Evolutionary conservation across 495 filamentous ascomycete genomes (phyloP), one percentile per base, ranked within the genome.

Genomic region (Aspergillus heteromorphus): DNA sequence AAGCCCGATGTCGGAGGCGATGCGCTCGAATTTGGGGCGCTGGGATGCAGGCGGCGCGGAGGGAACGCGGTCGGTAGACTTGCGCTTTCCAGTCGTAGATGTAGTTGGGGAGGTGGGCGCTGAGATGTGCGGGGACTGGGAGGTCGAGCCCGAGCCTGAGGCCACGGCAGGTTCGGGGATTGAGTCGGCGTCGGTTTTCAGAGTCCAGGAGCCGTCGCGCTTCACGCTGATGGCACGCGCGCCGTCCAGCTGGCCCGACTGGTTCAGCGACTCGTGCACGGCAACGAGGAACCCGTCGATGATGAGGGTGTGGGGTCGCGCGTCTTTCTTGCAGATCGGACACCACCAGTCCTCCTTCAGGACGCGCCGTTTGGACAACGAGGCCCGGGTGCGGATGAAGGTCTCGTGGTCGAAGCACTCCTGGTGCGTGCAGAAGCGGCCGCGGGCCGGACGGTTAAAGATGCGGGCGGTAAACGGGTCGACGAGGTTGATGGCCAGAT

Each of bases 321-420:
- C 88, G 63, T 95, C 90, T 27, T 60, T 63, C 29, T 77, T 73
- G 68, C 92, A 96, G 48, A 93, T 80, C 0, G 92, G 91, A 61
- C 92, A 97, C 38, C 73, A 79, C 88, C 91, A 95, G 49, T 83
- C 79, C 48, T 93, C 88, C n/a, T 81, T 76, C 52, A 81, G 73
- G 30, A 79, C 78, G 0, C 82, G 79, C 78, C 74, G 31, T 61
- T 79, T 41, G 62, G 72, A 53, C 60, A 61, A 52, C 65, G 72
- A 55, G 66, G 69, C 63, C 69, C 86, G 79, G 0, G 87, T 90
- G 13, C 72, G 63, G 11, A 97, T 77, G 71, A 87, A 96, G 0
- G 81, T 90, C 21, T 89, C 81, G 19, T 93, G 84, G 65, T 97
- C 92, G 64, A 97, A 96, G 65, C 89, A 95, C 67, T 96, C 89